phyloP scores from a whole-genome alignment of 2,329 filamentous ascomycete species.

The Arachnopeziza araneosa region DNA sequence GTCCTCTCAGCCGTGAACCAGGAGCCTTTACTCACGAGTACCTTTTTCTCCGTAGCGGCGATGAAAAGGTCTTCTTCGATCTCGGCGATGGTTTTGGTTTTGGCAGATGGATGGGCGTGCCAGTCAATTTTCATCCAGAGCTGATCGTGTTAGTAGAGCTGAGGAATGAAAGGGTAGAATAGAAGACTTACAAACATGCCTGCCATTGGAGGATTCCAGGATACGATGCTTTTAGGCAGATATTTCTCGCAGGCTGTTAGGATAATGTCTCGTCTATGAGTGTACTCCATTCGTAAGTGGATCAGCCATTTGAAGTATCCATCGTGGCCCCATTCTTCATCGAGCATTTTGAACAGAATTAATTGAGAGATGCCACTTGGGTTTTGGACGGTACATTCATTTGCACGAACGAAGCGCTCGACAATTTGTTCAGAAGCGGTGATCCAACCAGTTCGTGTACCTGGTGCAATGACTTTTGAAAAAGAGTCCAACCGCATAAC shows the following conservation, averaged over 20 bases:
- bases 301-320: constrained; percentile 90
- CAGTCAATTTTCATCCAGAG: constrained; percentile 66
- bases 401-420: constrained; percentile 75
- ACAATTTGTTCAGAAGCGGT: constrained; percentile 81
- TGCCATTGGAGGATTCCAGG: constrained; percentile 73
- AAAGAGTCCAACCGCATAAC: constrained; percentile 91
- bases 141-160: constrained; percentile 4
- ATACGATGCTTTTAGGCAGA: constrained; percentile 67
- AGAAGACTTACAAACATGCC: constrained; percentile 80
- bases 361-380: constrained; percentile 81
- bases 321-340: constrained; percentile 89
- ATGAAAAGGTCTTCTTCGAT: constrained; percentile 87
- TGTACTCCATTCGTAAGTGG: constrained; percentile 75
- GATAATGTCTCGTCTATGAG: constrained; percentile 68
- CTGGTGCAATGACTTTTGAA: constrained; percentile 84
- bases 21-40: constrained; percentile 76
- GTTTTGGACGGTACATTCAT: constrained; percentile 70
- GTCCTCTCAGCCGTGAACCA: constrained; percentile 82
- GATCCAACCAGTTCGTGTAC: constrained; percentile 80
- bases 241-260: constrained; percentile 74
- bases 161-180: neutral
- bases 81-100: constrained; percentile 48
- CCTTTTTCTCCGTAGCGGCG: constrained; percentile 66
- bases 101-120: constrained; percentile 56
- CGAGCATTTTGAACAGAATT: constrained; percentile 80